Evolutionary conservation across 1,284 basidiomycete species (phyloP).

Genomic region (Boletellus sp.): DNA sequence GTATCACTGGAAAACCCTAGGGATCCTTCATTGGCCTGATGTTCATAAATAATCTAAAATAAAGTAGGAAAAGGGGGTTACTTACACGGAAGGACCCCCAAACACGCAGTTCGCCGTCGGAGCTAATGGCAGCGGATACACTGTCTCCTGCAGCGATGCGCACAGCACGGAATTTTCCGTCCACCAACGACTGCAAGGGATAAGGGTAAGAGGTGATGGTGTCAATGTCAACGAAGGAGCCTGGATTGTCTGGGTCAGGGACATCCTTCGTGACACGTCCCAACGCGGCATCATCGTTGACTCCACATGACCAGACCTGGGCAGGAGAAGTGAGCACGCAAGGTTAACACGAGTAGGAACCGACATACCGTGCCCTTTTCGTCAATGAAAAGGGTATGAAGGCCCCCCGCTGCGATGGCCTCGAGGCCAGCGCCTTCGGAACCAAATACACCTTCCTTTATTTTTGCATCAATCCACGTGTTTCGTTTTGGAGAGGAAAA

Average conservation of each 20-base stretch:
- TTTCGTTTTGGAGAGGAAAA: slow-evolving; percentile 69
- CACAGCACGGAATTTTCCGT: slow-evolving; percentile 80
- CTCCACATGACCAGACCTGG: slow-evolving; percentile 84
- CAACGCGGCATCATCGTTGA: slow-evolving; percentile 90
- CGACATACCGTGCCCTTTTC: slow-evolving; percentile 75
- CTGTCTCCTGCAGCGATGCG: slow-evolving; percentile 82
- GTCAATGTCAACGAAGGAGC: slow-evolving; percentile 64
- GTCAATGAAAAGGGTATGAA: slow-evolving; percentile 84
- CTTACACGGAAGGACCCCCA: slow-evolving; percentile 93
- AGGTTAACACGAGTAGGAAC: slow-evolving; percentile 3
- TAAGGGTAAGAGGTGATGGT: slow-evolving; percentile 76
- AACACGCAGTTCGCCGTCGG: slow-evolving; percentile 75
- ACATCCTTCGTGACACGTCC: slow-evolving; percentile 78
- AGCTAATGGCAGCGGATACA: slow-evolving; percentile 77
- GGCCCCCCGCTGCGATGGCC: slow-evolving; percentile 72
- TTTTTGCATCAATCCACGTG: slow-evolving; percentile 59
- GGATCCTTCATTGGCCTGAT: slow-evolving; percentile 69
- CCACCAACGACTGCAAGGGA: slow-evolving; percentile 65
- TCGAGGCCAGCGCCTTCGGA: slow-evolving; percentile 71
- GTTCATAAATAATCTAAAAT: slow-evolving; percentile 8
- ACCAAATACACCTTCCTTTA: slow-evolving; percentile 65
- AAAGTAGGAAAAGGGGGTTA: slow-evolving; percentile 13
- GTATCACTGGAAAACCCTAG: slow-evolving; percentile 78
- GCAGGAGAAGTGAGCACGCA: slow-evolving; percentile 5
- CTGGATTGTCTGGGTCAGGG: slow-evolving; percentile 62